Base-by-base conservation (phyloP, 768 basidiomycete species). In the Mycena rosella region DNA sequence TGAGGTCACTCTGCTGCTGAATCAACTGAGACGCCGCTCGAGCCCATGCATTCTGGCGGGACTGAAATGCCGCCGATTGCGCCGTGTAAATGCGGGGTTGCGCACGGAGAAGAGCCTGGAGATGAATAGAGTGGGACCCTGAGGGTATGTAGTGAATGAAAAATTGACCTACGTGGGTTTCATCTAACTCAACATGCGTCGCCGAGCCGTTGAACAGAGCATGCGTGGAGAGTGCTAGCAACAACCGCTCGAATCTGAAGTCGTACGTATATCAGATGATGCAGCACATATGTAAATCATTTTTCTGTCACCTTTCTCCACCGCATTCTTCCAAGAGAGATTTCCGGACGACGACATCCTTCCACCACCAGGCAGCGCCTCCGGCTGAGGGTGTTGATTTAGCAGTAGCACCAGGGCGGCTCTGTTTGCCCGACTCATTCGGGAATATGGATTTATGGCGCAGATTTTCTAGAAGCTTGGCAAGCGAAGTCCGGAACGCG, bases 301-400 rank as follows among this genome's bases (percentile, higher is more conserved):
- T 47, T 11, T 11, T 49, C 32, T 67, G 78, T 49, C 54, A 87
- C 87, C 81, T 81, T 60, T 84, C 84, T 26, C 88, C 86, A 27
- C 77, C 71, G 69, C 86, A 88, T 68, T 88, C 87, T 64, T 88
- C 87, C 29, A 88, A 72, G 27, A 88, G 69, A 10, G 87, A 87
- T 70, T 85, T 88, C 30, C 87, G 80, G 5, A 88, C 86, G 5
- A 87, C 78, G 3, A 87, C 81, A 56, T 87, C 85, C 73, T 81
- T 86, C 88, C 88, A 89, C 87, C 87, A 88, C 83, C 79, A 83
- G 40, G 69, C 54, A 15, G 53, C 65, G 5, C 22, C 32, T 29
- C 32, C 26, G n/a, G 65, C 59, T 13, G 63, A 67, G 54, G 51
- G 54, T 49, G 65, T 72, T 3, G 54, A 44, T 30, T 78, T 79